Conservation (phyloP, 2,329 filamentous ascomycete genomes). For the Botrytis sinoallii region DNA sequence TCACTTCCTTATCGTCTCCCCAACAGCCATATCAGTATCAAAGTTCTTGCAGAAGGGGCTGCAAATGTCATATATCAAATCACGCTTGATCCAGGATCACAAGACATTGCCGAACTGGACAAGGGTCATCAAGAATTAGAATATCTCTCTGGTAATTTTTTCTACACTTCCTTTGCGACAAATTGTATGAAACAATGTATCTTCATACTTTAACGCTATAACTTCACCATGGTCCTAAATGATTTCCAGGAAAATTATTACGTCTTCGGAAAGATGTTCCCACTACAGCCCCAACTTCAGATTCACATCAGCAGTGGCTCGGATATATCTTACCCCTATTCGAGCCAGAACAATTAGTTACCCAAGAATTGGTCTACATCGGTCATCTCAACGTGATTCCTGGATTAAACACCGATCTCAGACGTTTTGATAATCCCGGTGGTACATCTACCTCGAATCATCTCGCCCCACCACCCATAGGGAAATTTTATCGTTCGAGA, state of each 20-base stretch:
- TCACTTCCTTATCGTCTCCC: not conserved
- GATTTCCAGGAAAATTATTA: conserved; percentile 48
- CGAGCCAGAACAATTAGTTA: conserved; percentile 50
- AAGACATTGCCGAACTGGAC: conserved; percentile 19
- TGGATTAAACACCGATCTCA: conserved; percentile 53
- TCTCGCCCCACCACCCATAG: conserved; percentile 2
- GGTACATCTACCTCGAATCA: conserved; percentile 17
- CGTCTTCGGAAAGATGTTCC: conserved; percentile 58
- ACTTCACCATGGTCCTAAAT: conserved; percentile 5
- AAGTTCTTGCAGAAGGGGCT: conserved; percentile 60
- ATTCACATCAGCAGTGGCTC: conserved; percentile 46
- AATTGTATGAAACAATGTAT: not conserved
- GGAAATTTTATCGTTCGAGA: conserved; percentile 40
- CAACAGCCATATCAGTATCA: not conserved
- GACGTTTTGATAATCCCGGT: conserved; percentile 30
- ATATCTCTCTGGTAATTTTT: conserved; percentile 9
- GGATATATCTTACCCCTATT: conserved; percentile 56
- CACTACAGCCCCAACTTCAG: conserved; percentile 46
- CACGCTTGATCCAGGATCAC: conserved; percentile 36
- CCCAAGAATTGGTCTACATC: conserved; percentile 53
- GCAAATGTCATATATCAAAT: conserved; percentile 74
- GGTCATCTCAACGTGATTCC: conserved; percentile 43
- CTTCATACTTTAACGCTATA: not conserved
- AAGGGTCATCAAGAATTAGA: conserved; percentile 22
- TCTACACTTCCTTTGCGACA: not conserved